Base-by-base conservation (phyloP, 371 early-diverging fungal genomes). In the Mycotypha africana region DNA sequence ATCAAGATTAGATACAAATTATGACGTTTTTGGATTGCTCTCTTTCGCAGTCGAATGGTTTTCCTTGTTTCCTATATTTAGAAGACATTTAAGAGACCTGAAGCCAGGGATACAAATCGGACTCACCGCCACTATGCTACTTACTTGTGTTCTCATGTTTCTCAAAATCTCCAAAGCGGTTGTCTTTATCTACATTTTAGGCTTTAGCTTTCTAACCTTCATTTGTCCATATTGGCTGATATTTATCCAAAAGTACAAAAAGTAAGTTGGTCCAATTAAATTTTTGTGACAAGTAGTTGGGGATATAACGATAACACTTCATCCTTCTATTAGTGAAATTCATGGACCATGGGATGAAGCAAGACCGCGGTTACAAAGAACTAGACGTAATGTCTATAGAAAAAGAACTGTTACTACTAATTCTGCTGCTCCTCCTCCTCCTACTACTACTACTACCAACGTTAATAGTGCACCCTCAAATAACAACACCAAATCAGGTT, bases 311-410 rank as follows among this genome's bases (percentile, higher is more conserved):
- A n/a, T n/a, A n/a, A n/a, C n/a, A n/a, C n/a, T n/a, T 25, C 20
- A 30, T 40, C 19, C 28, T 28, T 9, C 39, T 40, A n/a, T 17
- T 53, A 89, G 89, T 60, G 92, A 92, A 65, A 93, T 94, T 24
- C 88, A 92, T 47, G 97, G 97, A 0, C 95, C 97, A 15, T 96
- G 97, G 97, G 97, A 96, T 63, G 95, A 94, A 68, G 97, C 95
- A 10, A 62, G 83, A 21, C 91, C 89, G n/a, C 74, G 84, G 32
- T 54, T 84, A 12, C 80, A 78, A 34, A 51, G 62, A 37, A n/a
- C n/a, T n/a, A n/a, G n/a, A n/a, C n/a, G n/a, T n/a, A n/a, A n/a
- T n/a, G n/a, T n/a, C n/a, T n/a, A n/a, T n/a, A n/a, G n/a, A n/a
- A n/a, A n/a, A n/a, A n/a, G n/a, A n/a, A n/a, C n/a, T n/a, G n/a